These are phyloP conservation scores for Diaporthe citri DNA, from an alignment of 2,329 filamentous ascomycete genomes.

Conservation along the genomic window DNA sequence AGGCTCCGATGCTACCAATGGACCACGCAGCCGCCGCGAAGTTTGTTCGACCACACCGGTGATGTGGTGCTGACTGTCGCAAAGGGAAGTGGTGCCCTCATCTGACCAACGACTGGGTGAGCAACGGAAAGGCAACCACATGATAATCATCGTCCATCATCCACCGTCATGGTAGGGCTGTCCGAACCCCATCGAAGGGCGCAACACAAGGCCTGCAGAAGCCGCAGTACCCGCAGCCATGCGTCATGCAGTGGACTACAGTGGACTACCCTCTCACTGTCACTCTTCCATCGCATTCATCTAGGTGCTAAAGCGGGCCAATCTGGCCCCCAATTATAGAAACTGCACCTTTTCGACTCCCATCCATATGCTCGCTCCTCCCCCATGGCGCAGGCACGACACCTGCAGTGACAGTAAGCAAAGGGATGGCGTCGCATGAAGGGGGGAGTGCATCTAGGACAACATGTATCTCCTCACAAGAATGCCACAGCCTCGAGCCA, in stretches of 20 bases:
- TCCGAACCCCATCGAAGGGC: not conserved
- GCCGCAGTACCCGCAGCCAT: constrained; percentile 8
- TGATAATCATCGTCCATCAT: constrained; percentile 19
- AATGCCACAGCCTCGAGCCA: not conserved
- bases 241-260: constrained; percentile 5
- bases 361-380: not conserved
- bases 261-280: not conserved
- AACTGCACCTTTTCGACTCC: constrained; percentile 6
- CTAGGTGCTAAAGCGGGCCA: not conserved
- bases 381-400: constrained; percentile 15
- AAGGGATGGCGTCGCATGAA: constrained; percentile 2
- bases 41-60: constrained; percentile 18
- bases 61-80: constrained; percentile 11
- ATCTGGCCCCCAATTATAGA: constrained; percentile 35
- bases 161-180: constrained; percentile 22
- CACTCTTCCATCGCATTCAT: constrained; percentile 1
- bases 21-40: not conserved
- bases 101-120: constrained; percentile 7
- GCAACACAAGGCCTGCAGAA: not conserved
- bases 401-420: constrained; percentile 20
- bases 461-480: not conserved
- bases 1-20: not conserved
- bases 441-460: constrained; percentile 18
- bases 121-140: constrained; percentile 2
- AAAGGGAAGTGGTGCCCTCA: not conserved